phyloP scores from a whole-genome alignment of 768 basidiomycete genomes.

The Macrolepiota dolichaula region DNA sequence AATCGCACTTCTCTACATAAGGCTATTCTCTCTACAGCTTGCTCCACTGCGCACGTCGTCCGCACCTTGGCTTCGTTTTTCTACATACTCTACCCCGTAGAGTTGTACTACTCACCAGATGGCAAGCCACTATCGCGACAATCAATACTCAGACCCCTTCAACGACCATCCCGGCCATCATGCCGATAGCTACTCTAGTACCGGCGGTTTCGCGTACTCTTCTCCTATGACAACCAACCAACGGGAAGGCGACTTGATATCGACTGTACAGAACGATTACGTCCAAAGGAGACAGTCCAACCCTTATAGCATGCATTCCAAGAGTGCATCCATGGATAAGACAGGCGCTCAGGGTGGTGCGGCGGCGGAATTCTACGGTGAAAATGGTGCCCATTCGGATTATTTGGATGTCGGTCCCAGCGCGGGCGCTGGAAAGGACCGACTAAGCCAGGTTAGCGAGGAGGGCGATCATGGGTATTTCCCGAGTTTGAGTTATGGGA shows the following conservation, averaged over 20 bases:
- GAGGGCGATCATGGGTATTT: not conserved
- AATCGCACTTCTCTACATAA: not conserved
- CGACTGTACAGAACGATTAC: not conserved
- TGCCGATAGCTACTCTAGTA: not conserved
- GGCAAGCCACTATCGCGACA: not conserved
- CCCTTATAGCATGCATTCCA: not conserved
- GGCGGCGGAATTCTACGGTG: constrained; percentile 3
- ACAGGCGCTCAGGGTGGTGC: not conserved
- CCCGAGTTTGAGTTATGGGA: not conserved
- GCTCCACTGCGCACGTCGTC: too few species aligned
- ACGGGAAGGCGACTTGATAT: not conserved
- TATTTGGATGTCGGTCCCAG: not conserved
- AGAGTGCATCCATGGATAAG: not conserved
- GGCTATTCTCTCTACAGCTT: not conserved
- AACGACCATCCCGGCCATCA: constrained; percentile 4
- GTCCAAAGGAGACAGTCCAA: constrained; percentile 1
- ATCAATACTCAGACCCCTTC: constrained; percentile 9
- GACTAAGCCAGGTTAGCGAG: not conserved
- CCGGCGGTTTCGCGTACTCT: not conserved
- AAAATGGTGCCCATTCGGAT: not conserved
- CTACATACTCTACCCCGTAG: too few species aligned
- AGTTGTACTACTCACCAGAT: not conserved
- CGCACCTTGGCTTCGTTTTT: too few species aligned
- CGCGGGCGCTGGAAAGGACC: constrained; percentile 2
- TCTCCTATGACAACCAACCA: not conserved